Conservation (phyloP, 2,329 filamentous ascomycete genomes). For the Trichoderma brevicompactum region DNA sequence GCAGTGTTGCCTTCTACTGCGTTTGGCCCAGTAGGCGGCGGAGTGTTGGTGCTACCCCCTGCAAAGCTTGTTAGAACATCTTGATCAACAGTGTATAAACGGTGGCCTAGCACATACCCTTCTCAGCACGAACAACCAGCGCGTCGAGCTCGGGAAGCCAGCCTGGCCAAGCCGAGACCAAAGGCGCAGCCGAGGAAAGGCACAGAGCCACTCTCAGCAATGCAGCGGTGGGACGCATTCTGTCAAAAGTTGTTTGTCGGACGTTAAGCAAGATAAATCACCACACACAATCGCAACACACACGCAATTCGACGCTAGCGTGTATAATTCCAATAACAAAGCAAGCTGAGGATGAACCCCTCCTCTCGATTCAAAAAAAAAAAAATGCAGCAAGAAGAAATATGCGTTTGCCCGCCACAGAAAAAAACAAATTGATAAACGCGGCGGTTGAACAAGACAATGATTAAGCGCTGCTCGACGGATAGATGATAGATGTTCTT, state of each 20-base stretch:
- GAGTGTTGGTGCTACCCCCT: slow-evolving; percentile 41
- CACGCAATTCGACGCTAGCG: neutral
- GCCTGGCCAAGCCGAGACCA: slow-evolving; percentile 60
- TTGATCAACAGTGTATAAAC: slow-evolving; percentile 29
- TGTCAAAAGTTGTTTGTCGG: slow-evolving; percentile 28
- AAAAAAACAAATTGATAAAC: neutral
- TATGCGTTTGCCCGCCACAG: neutral
- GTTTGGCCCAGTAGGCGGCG: slow-evolving; percentile 38
- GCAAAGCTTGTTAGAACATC: slow-evolving; percentile 24
- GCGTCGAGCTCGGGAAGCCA: slow-evolving; percentile 59
- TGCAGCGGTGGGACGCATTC: slow-evolving; percentile 56
- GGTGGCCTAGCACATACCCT: slow-evolving; percentile 33
- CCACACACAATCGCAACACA: neutral
- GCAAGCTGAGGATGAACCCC: neutral
- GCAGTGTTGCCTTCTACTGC: slow-evolving; percentile 40
- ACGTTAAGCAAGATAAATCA: neutral
- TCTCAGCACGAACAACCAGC: slow-evolving; percentile 56
- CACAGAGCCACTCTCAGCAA: slow-evolving; percentile 55
- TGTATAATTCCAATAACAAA: neutral
- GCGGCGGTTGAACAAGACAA: slow-evolving; percentile 17
- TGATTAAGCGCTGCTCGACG: slow-evolving; percentile 3
- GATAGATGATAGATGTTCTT: slow-evolving; percentile 14
- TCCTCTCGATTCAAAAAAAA: neutral
- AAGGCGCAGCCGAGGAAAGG: slow-evolving; percentile 54
- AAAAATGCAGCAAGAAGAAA: neutral